phyloP scores from a whole-genome alignment of 2,329 filamentous ascomycete genomes.

The Exophiala dermatitidis region DNA sequence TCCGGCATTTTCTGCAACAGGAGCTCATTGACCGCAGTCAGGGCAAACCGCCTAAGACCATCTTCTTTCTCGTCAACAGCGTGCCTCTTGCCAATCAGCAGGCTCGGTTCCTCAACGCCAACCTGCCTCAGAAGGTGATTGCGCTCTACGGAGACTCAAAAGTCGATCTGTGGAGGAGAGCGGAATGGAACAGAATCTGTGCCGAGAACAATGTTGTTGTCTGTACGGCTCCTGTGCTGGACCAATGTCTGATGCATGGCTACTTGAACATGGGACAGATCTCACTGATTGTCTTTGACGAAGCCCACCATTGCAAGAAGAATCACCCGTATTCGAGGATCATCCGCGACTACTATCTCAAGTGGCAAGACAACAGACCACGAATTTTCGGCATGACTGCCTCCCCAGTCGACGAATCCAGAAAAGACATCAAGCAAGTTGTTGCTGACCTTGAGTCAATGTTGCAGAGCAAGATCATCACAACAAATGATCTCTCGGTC shows the following conservation, averaged over 20 bases:
- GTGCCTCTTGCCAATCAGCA: slow-evolving; percentile 90
- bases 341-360: slow-evolving; percentile 75
- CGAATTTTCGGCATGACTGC: slow-evolving; percentile 95
- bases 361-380: slow-evolving; percentile 49
- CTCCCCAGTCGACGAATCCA: slow-evolving; percentile 74
- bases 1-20: slow-evolving; percentile 66
- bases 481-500: slow-evolving; percentile 56
- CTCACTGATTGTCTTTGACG: slow-evolving; percentile 88
- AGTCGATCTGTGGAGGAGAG: slow-evolving; percentile 50
- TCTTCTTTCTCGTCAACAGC: slow-evolving; percentile 70
- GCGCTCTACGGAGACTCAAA: slow-evolving; percentile 67
- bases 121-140: slow-evolving; percentile 67
- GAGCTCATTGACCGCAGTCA: slow-evolving; percentile 64
- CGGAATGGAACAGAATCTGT: slow-evolving; percentile 54
- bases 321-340: slow-evolving; percentile 84
- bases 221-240: slow-evolving; percentile 82
- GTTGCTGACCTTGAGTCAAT: slow-evolving; percentile 64
- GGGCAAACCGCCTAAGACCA: slow-evolving; percentile 56
- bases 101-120: slow-evolving; percentile 69
- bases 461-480: slow-evolving; percentile 76
- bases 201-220: slow-evolving; percentile 73
- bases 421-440: slow-evolving; percentile 62
- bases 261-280: slow-evolving; percentile 76
- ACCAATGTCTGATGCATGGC: slow-evolving; percentile 67
- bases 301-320: slow-evolving; percentile 93